Conservation (phyloP, 2,329 filamentous ascomycete species). For the Leptographium galeiforme region DNA sequence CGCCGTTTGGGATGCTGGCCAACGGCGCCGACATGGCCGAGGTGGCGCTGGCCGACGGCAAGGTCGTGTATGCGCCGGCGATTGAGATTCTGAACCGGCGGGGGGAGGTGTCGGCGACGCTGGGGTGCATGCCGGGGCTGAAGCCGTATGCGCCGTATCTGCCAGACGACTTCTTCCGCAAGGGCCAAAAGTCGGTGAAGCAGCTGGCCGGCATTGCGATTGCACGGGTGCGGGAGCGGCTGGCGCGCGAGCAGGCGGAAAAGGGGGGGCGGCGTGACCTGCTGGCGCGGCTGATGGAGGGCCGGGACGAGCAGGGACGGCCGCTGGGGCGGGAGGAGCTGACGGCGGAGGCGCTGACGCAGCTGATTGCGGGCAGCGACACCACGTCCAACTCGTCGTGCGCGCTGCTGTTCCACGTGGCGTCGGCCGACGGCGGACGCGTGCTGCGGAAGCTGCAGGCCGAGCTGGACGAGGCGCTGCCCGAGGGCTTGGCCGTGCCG, state of each 20-base stretch:
- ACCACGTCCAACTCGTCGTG: constrained; percentile 72
- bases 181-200: constrained; percentile 61
- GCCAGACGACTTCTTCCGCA: constrained; percentile 68
- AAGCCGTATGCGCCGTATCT: constrained; percentile 72
- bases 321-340: constrained; percentile 66
- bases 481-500: constrained; percentile 48
- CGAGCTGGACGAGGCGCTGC: constrained; percentile 63
- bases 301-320: constrained; percentile 65
- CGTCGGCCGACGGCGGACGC: constrained; percentile 43
- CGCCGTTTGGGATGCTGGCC: constrained; percentile 71
- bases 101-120: constrained; percentile 70
- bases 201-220: constrained; percentile 80
- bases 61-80: constrained; percentile 56
- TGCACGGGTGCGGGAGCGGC: constrained; percentile 60
- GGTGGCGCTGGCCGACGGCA: constrained; percentile 45
- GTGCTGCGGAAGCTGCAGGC: constrained; percentile 58
- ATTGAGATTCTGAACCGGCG: constrained; percentile 81
- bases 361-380: constrained; percentile 70
- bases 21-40: constrained; percentile 66
- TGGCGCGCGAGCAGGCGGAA: constrained; percentile 53
- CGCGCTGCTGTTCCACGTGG: constrained; percentile 66
- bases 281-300: constrained; percentile 72
- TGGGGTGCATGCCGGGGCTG: constrained; percentile 60
- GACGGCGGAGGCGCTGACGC: constrained; percentile 78
- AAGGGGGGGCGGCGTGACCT: constrained; percentile 55